Evolutionary conservation across 2,329 filamentous ascomycete genomes (phyloP).

Genomic region (Leptographium lundbergii): DNA sequence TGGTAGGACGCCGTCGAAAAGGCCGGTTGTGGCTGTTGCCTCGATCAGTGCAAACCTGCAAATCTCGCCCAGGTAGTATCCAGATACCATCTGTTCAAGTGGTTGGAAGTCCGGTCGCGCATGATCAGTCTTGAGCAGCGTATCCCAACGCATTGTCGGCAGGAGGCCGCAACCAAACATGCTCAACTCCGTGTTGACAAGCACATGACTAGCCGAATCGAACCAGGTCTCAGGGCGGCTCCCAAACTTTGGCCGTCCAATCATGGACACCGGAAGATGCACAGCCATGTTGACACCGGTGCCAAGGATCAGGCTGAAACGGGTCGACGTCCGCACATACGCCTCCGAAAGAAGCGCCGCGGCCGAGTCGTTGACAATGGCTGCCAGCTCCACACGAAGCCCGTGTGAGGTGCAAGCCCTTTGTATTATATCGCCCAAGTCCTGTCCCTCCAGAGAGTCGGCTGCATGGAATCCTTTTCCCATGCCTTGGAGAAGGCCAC

Average conservation of each 20-base stretch:
- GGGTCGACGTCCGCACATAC: constrained; percentile 43
- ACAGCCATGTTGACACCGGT: constrained; percentile 56
- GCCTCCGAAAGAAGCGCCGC: constrained; percentile 54
- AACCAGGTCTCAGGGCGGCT: constrained; percentile 42
- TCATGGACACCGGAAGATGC: constrained; percentile 45
- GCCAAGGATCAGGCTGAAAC: constrained; percentile 53
- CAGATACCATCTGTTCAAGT: constrained; percentile 49
- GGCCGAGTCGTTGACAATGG: constrained; percentile 55
- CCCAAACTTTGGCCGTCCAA: constrained; percentile 45
- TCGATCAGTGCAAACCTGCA: constrained; percentile 45
- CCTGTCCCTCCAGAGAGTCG: constrained; percentile 42
- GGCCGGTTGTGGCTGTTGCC: constrained; percentile 38
- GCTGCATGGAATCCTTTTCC: constrained; percentile 53
- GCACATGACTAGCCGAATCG: constrained; percentile 44
- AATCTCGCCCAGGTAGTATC: constrained; percentile 55
- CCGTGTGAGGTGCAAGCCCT: constrained; percentile 36
- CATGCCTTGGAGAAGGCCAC: constrained; percentile 48
- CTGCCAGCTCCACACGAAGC: constrained; percentile 42
- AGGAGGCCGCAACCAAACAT: constrained; percentile 52
- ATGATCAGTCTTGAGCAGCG: constrained; percentile 36
- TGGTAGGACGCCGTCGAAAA: constrained; percentile 45
- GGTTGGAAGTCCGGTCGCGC: constrained; percentile 48
- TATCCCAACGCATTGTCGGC: constrained; percentile 50
- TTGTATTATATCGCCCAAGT: constrained; percentile 46
- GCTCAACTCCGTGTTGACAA: constrained; percentile 54